phyloP scores from a whole-genome alignment of 202 grass and related monocot genomes.

The Dendrocalamus latiflorus region DNA sequence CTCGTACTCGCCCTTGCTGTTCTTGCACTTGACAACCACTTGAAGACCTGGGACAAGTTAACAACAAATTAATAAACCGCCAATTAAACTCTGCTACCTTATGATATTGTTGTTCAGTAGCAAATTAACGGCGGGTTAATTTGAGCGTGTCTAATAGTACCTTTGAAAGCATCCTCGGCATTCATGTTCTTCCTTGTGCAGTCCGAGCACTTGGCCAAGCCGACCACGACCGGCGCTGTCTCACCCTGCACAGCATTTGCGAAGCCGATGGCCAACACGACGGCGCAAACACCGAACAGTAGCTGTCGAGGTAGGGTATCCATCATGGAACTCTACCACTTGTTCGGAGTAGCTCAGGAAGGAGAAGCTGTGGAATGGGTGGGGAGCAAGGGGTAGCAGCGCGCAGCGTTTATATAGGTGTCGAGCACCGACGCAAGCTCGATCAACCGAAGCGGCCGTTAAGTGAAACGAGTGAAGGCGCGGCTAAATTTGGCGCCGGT shows the following conservation, averaged over 20 bases:
- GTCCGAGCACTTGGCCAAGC: constrained; percentile 41
- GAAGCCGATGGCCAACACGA: constrained; percentile 17
- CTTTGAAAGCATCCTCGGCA: constrained; percentile 49
- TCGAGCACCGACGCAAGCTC: background rate
- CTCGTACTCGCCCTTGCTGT: constrained; percentile 39
- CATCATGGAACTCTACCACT: constrained; percentile 1
- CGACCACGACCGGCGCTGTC: constrained; percentile 37
- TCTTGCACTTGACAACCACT: constrained; percentile 57
- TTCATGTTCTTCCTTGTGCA: constrained; percentile 52
- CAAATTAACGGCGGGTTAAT: background rate
- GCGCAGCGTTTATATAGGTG: constrained; percentile 16
- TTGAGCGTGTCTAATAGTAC: background rate
- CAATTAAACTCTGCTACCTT: background rate
- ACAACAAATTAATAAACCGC: background rate
- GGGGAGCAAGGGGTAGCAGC: background rate
- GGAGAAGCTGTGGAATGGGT: constrained; percentile 4
- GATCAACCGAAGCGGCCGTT: background rate
- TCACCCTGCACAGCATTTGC: background rate
- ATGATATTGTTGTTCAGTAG: background rate
- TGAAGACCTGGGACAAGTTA: constrained; percentile 33
- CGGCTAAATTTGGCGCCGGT: no score
- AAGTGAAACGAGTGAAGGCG: constrained; percentile 2
- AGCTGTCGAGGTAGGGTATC: background rate
- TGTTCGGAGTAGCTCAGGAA: background rate
- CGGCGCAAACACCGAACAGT: constrained; percentile 11